These are phyloP conservation scores for Ogataea minuta DNA, from an alignment of 805 yeast genomes.

Conservation along the genomic window DNA sequence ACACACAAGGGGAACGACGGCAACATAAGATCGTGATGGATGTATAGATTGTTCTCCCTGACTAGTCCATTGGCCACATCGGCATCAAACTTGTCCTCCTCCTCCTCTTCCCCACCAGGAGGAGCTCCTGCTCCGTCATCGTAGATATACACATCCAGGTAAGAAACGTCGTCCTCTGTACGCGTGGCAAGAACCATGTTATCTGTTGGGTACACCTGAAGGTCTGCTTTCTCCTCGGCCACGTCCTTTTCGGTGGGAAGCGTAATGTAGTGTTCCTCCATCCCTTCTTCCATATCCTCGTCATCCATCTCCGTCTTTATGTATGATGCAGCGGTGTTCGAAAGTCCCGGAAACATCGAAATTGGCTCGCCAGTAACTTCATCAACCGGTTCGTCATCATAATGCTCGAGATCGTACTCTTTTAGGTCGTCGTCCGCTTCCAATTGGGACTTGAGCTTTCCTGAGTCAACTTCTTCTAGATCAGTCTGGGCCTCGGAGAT, in stretches of 20 bases:
- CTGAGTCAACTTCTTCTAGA: constrained; percentile 43
- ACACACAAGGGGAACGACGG: constrained; percentile 97
- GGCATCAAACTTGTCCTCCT: constrained; percentile 61
- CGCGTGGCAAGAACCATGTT: constrained; percentile 86
- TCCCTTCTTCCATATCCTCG: constrained; percentile 29
- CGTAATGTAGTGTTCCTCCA: constrained; percentile 60
- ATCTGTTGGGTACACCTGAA: constrained; percentile 86
- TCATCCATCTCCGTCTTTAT: constrained; percentile 43
- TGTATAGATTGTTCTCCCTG: constrained; percentile 76
- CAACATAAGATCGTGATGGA: constrained; percentile 94
- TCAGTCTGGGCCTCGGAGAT: constrained; percentile 73
- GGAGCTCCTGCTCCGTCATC: constrained; percentile 93
- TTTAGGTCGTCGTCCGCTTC: constrained; percentile 82
- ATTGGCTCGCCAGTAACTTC: constrained; percentile 51
- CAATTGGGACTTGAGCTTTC: constrained; percentile 45
- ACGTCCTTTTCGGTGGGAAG: constrained; percentile 62
- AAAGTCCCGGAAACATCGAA: constrained; percentile 69
- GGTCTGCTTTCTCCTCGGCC: constrained; percentile 77
- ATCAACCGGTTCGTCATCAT: constrained; percentile 64
- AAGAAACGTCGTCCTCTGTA: constrained; percentile 94
- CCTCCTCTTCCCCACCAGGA: constrained; percentile 61
- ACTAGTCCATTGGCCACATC: constrained; percentile 71
- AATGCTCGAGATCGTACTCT: constrained; percentile 82
- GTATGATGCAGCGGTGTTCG: constrained; percentile 56
- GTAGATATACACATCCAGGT: constrained; percentile 88